Evolutionary conservation across 2,329 filamentous ascomycete species (phyloP).

Genomic region (Pseudogymnoascus sp.): DNA sequence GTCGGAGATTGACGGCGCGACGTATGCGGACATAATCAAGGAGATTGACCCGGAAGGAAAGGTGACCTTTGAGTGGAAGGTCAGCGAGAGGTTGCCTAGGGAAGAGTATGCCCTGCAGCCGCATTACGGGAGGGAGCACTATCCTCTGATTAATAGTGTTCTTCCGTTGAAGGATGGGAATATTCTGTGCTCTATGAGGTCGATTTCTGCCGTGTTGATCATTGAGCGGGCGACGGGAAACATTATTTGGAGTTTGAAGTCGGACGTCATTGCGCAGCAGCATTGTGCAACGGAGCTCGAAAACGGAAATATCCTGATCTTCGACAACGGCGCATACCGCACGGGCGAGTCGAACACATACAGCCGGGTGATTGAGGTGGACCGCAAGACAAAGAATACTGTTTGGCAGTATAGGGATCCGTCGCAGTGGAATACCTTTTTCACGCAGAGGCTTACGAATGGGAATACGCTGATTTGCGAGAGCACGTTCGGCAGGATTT

Average conservation of each 20-base stretch:
- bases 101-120: conserved; percentile 33
- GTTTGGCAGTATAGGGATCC: conserved; percentile 36
- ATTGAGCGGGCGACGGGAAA: conserved; percentile 33
- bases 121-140: conserved; percentile 34
- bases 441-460: conserved; percentile 34
- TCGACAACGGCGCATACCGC: conserved; percentile 38
- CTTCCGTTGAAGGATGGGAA: conserved; percentile 32
- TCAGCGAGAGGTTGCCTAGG: conserved; percentile 32
- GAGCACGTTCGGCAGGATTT: conserved; percentile 34
- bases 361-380: conserved; percentile 33
- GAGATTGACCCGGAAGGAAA: conserved; percentile 32
- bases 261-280: conserved; percentile 34
- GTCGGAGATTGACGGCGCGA: conserved; percentile 31
- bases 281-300: conserved; percentile 35
- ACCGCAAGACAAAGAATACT: conserved; percentile 31
- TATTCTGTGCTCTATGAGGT: conserved; percentile 35
- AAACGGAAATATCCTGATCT: conserved; percentile 35
- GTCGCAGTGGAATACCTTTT: conserved; percentile 20
- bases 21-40: conserved; percentile 36
- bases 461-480: conserved; percentile 37
- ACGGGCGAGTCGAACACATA: conserved; percentile 33
- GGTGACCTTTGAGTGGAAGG: conserved; percentile 36
- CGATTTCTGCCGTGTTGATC: conserved; percentile 34
- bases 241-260: conserved; percentile 35
- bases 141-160: conserved; percentile 37